Base-by-base conservation (phyloP, 1,284 basidiomycete genomes). In the Puccinia hordei region DNA sequence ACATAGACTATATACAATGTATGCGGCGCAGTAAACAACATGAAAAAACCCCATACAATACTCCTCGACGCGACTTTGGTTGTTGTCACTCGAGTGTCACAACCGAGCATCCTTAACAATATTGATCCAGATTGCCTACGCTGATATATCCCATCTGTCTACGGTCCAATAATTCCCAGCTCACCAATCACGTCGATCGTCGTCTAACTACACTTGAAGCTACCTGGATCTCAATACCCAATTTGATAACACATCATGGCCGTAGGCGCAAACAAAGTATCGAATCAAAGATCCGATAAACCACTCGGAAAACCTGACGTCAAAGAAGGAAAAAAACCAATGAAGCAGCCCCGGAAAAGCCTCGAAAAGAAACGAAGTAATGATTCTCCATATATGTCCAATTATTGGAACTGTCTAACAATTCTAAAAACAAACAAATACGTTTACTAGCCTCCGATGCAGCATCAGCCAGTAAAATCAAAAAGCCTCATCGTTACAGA, bases 401-500 rank as follows among this genome's bases (percentile, higher is more conserved):
- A 27, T 61, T n/a, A 9, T 61, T 61, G n/a, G 12, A 30, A 10
- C 4, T 33, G 24, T 59, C 24, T 17, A 30, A 27, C 57, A 30
- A 27, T 66, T 66, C 38, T 66, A n/a, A n/a, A n/a, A n/a, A n/a
- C 35, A 4, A 9, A 3, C 5, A 27, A 4, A 6, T 57, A 5
- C 49, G 27, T 69, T 51, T 19, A 27, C 1, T 69, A 69, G 66
- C 46, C 2, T 69, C 66, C 3, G 68, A 71, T 35, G 46, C 46
- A 19, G 15, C 30, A 22, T 71, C 68, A 19, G 17, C 17, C 13
- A 9, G 24, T 5, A 68, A 77, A 55, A 2, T 27, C n/a, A 81
- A 82, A 72, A 82, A 82, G 59, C 82, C 82, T 22, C 82, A 82
- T 75, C 83, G 83, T 4, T 85, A 83, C 81, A 77, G 82, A 55